phyloP scores from a whole-genome alignment of 768 basidiomycete genomes.

The Suillus alpinus region DNA sequence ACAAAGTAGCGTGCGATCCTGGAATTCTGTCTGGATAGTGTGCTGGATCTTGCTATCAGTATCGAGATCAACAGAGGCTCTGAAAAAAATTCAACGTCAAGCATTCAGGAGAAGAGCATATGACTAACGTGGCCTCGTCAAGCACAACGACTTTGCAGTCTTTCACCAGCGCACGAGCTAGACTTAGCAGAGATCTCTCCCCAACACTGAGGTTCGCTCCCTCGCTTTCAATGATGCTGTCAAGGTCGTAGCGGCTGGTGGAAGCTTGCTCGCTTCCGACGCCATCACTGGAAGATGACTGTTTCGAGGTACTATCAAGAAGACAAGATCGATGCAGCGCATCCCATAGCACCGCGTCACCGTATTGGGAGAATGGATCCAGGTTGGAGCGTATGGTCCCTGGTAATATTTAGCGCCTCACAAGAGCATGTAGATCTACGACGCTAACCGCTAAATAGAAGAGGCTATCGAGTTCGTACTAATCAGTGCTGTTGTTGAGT shows the following conservation, averaged over 20 bases:
- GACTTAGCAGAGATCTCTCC: slow-evolving; percentile 46
- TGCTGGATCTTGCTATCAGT: slow-evolving; percentile 56
- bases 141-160: slow-evolving; percentile 48
- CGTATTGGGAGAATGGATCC: slow-evolving; percentile 59
- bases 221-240: slow-evolving; percentile 51
- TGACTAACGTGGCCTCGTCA: slow-evolving; percentile 37
- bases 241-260: slow-evolving; percentile 44
- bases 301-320: slow-evolving; percentile 25
- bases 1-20: slow-evolving; percentile 49
- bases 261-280: slow-evolving; percentile 14
- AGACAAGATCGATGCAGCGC: slow-evolving; percentile 65
- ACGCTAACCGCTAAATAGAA: slow-evolving; percentile 53
- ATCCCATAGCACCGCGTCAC: slow-evolving; percentile 67
- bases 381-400: slow-evolving; percentile 57
- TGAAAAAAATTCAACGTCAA: slow-evolving; percentile 16
- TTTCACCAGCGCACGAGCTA: slow-evolving; percentile 55
- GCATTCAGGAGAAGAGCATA: slow-evolving; percentile 28
- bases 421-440: slow-evolving; percentile 16
- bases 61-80: slow-evolving; percentile 37
- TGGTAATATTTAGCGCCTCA: slow-evolving; percentile 30
- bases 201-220: slow-evolving; percentile 50
- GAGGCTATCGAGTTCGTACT: slow-evolving; percentile 37
- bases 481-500: not conserved
- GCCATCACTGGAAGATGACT: slow-evolving; percentile 18
- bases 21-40: slow-evolving; percentile 41